These are phyloP conservation scores for Gloeophyllum trabeum DNA, from an alignment of 768 basidiomycete genomes.

Conservation along the genomic window DNA sequence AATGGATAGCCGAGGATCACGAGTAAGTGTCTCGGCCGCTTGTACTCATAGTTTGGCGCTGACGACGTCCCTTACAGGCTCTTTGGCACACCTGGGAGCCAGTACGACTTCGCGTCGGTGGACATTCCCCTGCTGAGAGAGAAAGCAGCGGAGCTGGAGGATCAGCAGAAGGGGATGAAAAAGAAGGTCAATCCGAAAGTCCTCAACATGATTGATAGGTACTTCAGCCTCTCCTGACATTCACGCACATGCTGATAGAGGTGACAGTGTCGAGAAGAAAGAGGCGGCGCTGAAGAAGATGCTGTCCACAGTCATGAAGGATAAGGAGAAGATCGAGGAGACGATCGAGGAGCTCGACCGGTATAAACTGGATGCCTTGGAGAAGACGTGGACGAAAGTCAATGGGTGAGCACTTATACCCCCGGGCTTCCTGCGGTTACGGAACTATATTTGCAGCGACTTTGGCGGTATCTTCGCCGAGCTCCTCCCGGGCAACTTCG, in stretches of 20 bases:
- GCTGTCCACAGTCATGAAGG: slow-evolving; percentile 77
- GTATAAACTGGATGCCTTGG: slow-evolving; percentile 88
- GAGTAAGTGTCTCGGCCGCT: slow-evolving; percentile 40
- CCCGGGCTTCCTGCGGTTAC: not conserved
- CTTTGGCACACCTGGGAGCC: slow-evolving; percentile 74
- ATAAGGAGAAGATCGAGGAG: slow-evolving; percentile 90
- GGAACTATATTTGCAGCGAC: slow-evolving; percentile 43
- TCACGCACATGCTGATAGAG: no score
- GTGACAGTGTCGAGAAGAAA: slow-evolving; percentile 80
- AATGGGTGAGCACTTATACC: slow-evolving; percentile 47
- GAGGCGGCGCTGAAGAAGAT: slow-evolving; percentile 82
- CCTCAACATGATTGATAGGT: slow-evolving; percentile 94
- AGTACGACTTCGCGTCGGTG: slow-evolving; percentile 66
- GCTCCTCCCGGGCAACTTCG: slow-evolving; percentile 90
- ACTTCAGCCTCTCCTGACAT: no score
- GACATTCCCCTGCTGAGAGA: slow-evolving; percentile 50
- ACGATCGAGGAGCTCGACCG: slow-evolving; percentile 89
- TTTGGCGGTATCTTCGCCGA: slow-evolving; percentile 97
- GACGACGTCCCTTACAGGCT: slow-evolving; percentile 32
- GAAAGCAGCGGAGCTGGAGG: slow-evolving; percentile 65
- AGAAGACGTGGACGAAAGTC: slow-evolving; percentile 95
- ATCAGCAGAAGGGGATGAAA: slow-evolving; percentile 77
- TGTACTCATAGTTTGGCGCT: not conserved
- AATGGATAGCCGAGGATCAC: slow-evolving; percentile 86
- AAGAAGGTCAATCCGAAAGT: slow-evolving; percentile 95